Conservation (phyloP, 345 rosid species). For the Tarenaya hassleriana region DNA sequence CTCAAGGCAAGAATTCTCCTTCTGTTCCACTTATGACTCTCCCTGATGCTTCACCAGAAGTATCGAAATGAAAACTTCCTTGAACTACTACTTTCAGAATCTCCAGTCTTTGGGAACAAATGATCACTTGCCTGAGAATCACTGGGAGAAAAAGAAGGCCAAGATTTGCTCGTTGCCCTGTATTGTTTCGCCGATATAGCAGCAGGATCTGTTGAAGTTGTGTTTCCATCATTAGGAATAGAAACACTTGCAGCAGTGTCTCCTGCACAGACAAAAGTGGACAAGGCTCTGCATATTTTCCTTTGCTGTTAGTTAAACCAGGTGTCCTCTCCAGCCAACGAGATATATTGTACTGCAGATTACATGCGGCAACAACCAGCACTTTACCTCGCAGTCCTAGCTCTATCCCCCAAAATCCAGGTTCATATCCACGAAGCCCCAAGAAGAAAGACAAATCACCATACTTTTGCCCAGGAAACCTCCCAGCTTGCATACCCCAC, state of each 20-base stretch:
- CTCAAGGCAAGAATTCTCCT: constrained; percentile 64
- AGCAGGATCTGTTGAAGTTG: constrained; percentile 31
- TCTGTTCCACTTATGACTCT: constrained; percentile 83
- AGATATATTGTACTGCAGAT: constrained; percentile 86
- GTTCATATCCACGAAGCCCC: constrained; percentile 60
- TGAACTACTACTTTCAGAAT: constrained; percentile 39
- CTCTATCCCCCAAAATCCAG: constrained; percentile 91
- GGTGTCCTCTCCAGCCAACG: constrained; percentile 78
- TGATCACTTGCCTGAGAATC: constrained; percentile 34
- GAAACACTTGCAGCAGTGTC: constrained; percentile 40
- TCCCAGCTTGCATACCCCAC: constrained; percentile 88
- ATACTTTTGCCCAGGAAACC: constrained; percentile 93
- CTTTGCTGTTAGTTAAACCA: constrained; percentile 33
- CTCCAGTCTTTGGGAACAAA: constrained; percentile 37
- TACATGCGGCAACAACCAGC: constrained; percentile 81
- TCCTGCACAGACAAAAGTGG: constrained; percentile 77
- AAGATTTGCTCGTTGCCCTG: constrained; percentile 34
- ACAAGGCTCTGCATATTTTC: constrained; percentile 85
- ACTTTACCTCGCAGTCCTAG: constrained; percentile 84
- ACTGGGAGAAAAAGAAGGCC: constrained; percentile 41
- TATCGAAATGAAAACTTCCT: constrained; percentile 74
- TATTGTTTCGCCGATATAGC: constrained; percentile 29
- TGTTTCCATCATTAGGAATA: too few species aligned
- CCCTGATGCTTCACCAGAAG: constrained; percentile 78
- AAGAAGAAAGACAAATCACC: constrained; percentile 50